Evolutionary conservation across 2,329 filamentous ascomycete genomes (phyloP).

Genomic region (Trichoderma breve): DNA sequence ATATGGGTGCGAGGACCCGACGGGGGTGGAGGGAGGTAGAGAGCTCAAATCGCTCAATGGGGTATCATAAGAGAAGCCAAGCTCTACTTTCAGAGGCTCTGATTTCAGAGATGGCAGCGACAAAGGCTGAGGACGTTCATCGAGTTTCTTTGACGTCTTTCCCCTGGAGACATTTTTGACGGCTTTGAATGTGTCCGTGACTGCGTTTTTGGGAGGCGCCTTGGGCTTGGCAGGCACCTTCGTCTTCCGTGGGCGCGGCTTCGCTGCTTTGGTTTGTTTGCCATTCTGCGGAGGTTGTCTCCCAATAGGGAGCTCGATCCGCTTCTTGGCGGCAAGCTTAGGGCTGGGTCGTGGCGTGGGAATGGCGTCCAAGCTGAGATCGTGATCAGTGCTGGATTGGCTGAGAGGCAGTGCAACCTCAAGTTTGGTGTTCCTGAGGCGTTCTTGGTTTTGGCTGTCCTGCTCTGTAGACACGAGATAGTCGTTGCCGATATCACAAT

Average conservation of each 20-base stretch:
- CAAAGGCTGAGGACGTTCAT: slow-evolving; percentile 2
- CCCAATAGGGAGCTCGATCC: slow-evolving; percentile 51
- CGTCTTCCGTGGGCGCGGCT: slow-evolving; percentile 34
- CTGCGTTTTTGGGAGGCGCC: slow-evolving; percentile 38
- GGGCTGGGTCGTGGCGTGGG: slow-evolving; percentile 59
- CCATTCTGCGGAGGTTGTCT: slow-evolving; percentile 22
- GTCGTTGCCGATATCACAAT: slow-evolving; percentile 52
- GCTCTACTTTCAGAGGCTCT: slow-evolving; percentile 20
- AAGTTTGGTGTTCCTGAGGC: slow-evolving; percentile 38
- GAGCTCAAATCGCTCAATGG: slow-evolving; percentile 23
- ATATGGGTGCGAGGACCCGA: slow-evolving; percentile 1
- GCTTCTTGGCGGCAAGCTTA: slow-evolving; percentile 48
- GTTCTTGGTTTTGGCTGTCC: slow-evolving; percentile 40
- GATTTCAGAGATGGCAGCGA: slow-evolving; percentile 30
- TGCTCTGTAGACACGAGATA: slow-evolving; percentile 47
- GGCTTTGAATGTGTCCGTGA: slow-evolving; percentile 45
- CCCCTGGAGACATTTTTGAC: slow-evolving; percentile 37
- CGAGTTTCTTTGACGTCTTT: slow-evolving; percentile 25
- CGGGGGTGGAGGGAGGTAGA: slow-evolving; percentile 26
- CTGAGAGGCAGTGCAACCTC: slow-evolving; percentile 32
- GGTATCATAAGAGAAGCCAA: not conserved
- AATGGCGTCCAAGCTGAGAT: slow-evolving; percentile 49
- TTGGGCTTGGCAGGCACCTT: slow-evolving; percentile 39
- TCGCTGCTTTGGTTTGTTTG: slow-evolving; percentile 26
- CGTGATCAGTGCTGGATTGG: slow-evolving; percentile 34